phyloP scores from a whole-genome alignment of 1,284 basidiomycete genomes.

The Cystobasidium sp. region DNA sequence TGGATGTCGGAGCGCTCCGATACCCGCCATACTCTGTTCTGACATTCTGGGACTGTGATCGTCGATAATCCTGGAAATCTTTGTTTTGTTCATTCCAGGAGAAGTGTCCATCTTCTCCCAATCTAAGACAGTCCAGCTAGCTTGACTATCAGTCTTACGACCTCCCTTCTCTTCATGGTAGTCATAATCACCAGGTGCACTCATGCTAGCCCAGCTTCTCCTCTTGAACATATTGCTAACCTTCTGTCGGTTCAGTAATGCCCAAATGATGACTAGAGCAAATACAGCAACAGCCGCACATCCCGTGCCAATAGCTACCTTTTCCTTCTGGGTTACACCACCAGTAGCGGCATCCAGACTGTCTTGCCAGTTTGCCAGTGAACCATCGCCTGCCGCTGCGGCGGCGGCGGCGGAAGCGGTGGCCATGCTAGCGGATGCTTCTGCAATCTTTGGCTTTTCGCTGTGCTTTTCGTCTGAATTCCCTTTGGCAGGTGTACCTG shows the following conservation, averaged over 20 bases:
- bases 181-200: not conserved
- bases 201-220: not conserved
- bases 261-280: not conserved
- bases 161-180: not conserved
- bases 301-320: conserved; percentile 6
- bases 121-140: conserved; percentile 2
- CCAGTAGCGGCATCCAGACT: not conserved
- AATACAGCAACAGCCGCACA: conserved; percentile 31
- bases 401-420: not conserved
- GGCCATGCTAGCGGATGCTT: not conserved
- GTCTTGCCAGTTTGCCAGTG: conserved; percentile 3
- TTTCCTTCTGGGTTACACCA: conserved; percentile 14
- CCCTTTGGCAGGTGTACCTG: too few species aligned
- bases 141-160: not conserved
- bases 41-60: too few species aligned
- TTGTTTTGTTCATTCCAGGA: too few species aligned
- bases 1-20: too few species aligned
- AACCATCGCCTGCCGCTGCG: not conserved
- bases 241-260: not conserved
- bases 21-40: too few species aligned
- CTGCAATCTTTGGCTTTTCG: not conserved
- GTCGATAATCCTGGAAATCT: too few species aligned
- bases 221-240: not conserved
- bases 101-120: not conserved
- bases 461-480: not conserved